Base-by-base conservation (phyloP, 805 yeast genomes). In the Candida germanica region DNA sequence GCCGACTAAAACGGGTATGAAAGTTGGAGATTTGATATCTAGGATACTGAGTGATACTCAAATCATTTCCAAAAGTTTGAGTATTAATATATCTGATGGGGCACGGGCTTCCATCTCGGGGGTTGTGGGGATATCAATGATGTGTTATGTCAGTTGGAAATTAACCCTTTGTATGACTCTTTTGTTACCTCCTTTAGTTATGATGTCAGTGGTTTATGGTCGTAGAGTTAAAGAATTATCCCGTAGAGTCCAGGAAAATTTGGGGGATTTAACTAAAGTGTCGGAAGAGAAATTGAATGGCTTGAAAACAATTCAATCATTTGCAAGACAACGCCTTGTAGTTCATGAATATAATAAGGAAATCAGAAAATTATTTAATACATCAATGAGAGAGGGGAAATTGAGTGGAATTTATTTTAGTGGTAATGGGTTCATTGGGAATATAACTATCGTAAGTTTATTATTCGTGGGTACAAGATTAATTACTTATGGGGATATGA, bases 11-110 rank as follows among this genome's bases (percentile, higher is more conserved):
- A 38, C 36, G 3, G 71, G 72, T 16, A 67, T 67, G 71, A 78
- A 89, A 44, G 87, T 88, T 7, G 98, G 98, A 26, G 98, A 91
- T 55, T 68, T 91, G 50, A 87, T 91, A 29, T 87, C 96, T 4
- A 70, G 98, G 43, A 65, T 91, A 31, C 83, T 93, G 4, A 83
- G 86, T 27, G 98, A 91, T 56, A 84, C 96, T 1, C 87, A 88
- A 20, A 79, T 91, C 29, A 94, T 91, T 10, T 76, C 96, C 5
- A 78, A 82, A 50, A 79, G 96, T 0, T 77, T 91, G 13, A 87
- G 96, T 22, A 91, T 84, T 48, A 89, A 91, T 56, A 72, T 91
- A 16, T 82, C 93, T 39, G 97, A 91, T 56, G 98, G 98, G n/a
- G 71, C 88, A 24, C 67, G 97, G 39, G 80, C 97, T 0, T 57